phyloP scores from a whole-genome alignment of 305 asterid species.

The Rubia occidens region DNA sequence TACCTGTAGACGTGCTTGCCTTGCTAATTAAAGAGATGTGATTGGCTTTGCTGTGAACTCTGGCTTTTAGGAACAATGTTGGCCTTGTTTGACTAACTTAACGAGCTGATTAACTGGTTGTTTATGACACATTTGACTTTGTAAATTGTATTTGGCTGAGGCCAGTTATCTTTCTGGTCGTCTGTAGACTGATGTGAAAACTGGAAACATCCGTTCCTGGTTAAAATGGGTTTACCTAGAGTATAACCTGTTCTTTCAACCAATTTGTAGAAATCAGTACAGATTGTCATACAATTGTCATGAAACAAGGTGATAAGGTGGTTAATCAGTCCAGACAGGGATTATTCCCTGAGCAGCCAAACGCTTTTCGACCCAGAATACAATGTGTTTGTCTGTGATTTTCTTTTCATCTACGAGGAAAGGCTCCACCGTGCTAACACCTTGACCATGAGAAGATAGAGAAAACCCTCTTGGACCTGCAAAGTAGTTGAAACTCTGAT shows the following conservation, averaged over 20 bases:
- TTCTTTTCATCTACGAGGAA: slow-evolving; percentile 75
- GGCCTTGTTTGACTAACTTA: not conserved
- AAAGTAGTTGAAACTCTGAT: not conserved
- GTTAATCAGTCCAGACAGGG: slow-evolving; percentile 69
- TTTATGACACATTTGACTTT: too few relatives aligned
- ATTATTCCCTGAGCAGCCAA: slow-evolving; percentile 93
- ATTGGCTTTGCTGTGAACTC: not conserved
- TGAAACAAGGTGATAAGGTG: not conserved
- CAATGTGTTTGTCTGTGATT: slow-evolving; percentile 56
- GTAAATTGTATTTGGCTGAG: too few relatives aligned
- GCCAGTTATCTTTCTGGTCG: not conserved
- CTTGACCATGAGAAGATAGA: slow-evolving; percentile 55
- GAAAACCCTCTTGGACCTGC: slow-evolving; percentile 81
- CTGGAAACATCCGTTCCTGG: not conserved
- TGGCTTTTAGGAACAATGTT: not conserved
- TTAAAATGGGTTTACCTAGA: not conserved
- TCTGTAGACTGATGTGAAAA: not conserved
- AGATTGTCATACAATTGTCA: not conserved
- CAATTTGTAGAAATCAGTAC: not conserved
- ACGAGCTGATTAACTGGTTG: not conserved
- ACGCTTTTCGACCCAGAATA: slow-evolving; percentile 89
- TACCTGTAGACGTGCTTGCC: not conserved
- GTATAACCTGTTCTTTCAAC: not conserved
- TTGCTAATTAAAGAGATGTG: not conserved
- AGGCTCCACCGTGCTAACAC: slow-evolving; percentile 75